Conservation (phyloP, 768 basidiomycete species). For the Suillus brevipes region DNA sequence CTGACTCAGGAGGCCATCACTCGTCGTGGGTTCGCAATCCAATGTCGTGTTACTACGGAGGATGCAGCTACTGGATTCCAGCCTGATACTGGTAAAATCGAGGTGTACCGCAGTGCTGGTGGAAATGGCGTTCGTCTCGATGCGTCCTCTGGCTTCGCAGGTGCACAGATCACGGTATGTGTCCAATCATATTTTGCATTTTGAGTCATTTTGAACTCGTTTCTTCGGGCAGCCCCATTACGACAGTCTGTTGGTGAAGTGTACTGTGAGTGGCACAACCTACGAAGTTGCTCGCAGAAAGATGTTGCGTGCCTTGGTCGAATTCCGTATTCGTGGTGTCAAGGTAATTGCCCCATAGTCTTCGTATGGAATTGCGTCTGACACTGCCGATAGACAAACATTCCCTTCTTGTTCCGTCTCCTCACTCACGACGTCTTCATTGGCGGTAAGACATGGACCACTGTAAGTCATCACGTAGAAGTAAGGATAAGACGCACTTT, state of each 20-base stretch:
- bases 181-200: conserved; percentile 11
- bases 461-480: conserved; percentile 44
- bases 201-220: not conserved
- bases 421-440: conserved; percentile 97
- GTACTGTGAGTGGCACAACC: conserved; percentile 92
- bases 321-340: conserved; percentile 99
- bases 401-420: conserved; percentile 98
- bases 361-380: not conserved
- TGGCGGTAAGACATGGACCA: conserved; percentile 97
- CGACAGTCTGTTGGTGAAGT: conserved; percentile 96
- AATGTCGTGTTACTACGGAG: conserved; percentile 98
- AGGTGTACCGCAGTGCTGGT: conserved; percentile 97
- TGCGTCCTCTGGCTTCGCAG: conserved; percentile 96
- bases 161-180: conserved; percentile 94
- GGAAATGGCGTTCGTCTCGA: conserved; percentile 98
- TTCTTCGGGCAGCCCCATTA: conserved; percentile 77
- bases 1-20: conserved; percentile 94
- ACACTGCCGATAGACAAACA: conserved; percentile 73
- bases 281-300: conserved; percentile 98
- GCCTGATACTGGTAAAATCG: conserved; percentile 98
- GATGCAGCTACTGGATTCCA: conserved; percentile 92
- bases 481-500: not conserved
- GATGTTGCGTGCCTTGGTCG: conserved; percentile 99
- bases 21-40: conserved; percentile 96
- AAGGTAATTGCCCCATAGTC: conserved; percentile 54